Percentiles rank a stretch among this genome's conserved stretches.
Evolutionary conservation across 2,329 filamentous ascomycete species (phyloP).

Genomic region (Cytospora piceae): DNA sequence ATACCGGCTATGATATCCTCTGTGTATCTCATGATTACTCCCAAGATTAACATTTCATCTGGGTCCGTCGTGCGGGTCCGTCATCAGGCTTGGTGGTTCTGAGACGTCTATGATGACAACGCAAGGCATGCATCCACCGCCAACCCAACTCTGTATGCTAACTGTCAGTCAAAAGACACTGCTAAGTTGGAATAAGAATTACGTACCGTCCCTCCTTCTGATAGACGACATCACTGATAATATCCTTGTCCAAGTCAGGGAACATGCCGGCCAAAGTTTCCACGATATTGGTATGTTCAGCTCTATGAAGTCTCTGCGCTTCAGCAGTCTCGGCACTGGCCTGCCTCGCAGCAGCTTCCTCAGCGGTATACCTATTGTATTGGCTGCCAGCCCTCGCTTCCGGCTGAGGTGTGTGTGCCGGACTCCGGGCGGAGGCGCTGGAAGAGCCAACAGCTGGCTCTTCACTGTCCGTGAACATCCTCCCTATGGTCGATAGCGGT

Average conservation of each 20-base stretch:
- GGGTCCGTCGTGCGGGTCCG: too few relatives aligned
- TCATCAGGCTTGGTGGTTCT: too few relatives aligned
- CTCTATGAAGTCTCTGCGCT: slow-evolving; percentile 77
- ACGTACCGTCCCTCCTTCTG: slow-evolving; percentile 91
- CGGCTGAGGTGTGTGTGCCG: slow-evolving; percentile 41
- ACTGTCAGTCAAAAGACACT: slow-evolving; percentile 33
- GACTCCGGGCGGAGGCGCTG: slow-evolving; percentile 43
- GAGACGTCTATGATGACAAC: slow-evolving; percentile 50
- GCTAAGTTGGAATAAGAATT: slow-evolving; percentile 37
- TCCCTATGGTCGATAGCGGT: slow-evolving; percentile 86
- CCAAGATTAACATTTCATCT: background rate
- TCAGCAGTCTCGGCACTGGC: slow-evolving; percentile 89
- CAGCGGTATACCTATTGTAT: slow-evolving; percentile 63
- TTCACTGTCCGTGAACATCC: slow-evolving; percentile 77
- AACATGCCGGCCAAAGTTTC: slow-evolving; percentile 97
- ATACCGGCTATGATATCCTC: slow-evolving; percentile 19
- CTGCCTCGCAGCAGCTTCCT: slow-evolving; percentile 87
- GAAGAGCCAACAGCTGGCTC: slow-evolving; percentile 46
- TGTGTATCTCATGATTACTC: background rate
- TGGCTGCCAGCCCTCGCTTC: slow-evolving; percentile 38
- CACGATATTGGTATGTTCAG: slow-evolving; percentile 88
- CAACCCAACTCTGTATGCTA: slow-evolving; percentile 67
- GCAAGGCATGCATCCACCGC: slow-evolving; percentile 87
- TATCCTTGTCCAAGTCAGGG: slow-evolving; percentile 87
- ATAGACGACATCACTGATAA: slow-evolving; percentile 96